Evolutionary conservation across 768 basidiomycete genomes (phyloP), one percentile per base, ranked within the genome.

Genomic region (Tubosaeta sp.): DNA sequence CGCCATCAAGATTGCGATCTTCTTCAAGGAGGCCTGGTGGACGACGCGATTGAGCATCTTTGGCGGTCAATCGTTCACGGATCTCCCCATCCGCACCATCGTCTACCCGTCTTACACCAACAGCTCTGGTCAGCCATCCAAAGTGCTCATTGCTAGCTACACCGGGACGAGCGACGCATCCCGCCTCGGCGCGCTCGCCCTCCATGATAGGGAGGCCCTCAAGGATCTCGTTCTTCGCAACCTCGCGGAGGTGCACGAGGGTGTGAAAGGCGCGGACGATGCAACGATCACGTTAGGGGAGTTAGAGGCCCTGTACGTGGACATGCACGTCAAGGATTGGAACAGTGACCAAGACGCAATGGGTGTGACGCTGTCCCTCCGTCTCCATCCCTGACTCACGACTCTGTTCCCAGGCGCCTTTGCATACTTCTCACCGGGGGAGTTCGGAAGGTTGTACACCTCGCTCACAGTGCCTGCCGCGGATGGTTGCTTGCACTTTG

Each of bases 1-100:
- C 5, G 57, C 73, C 4, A 63, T 66, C 58, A 79, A 79, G 63
- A 65, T 79, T 35, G 78, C 64, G 14, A 49, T 79, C 31, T 69
- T 72, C 48, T 79, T 79, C 64, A 64, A 66, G 50, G 57, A 64
- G 1, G 51, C 66, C 5, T 79, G 78, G 77, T 79, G 77, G 77
- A 59, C n/a, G 65, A 54, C 0, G 54, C n/a, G 52, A 29, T 34
- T 70, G 26, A 58, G 63, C 37, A 72, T 74, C 19, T 46, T 70
- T 8, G 76, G 77, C 3, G 76, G 77, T 1, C 70, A 71, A 52
- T 68, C 74, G 5, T 67, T 54, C 57, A 78, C 75, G 1, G 77
- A 78, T 56, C 59, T 67, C 22, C 72, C 71, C 5, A 58, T 74
- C 17, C 68, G 73, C 29, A 71, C 66, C 0, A 61, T 75, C 45